Evolutionary conservation across 106 monocot species (phyloP), one percentile per base, ranked within the genome.

Genomic region (Dendrobium catenatum): DNA sequence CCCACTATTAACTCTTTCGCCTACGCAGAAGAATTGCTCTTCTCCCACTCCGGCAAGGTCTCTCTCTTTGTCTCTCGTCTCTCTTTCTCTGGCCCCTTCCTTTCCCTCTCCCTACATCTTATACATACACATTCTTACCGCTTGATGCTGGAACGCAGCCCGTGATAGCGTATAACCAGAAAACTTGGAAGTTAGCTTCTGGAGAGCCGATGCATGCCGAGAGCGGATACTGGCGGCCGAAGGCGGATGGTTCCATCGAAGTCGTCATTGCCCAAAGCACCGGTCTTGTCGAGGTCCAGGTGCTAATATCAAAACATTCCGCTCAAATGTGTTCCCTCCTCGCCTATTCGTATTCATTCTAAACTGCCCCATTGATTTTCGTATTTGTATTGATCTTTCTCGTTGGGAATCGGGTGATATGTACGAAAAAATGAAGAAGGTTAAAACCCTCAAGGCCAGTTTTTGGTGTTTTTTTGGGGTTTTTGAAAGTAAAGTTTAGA

Each of bases 121-220:
- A 31, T 27, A 72, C 33, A 9, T 37, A 31, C 22, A 68, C 2
- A 68, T 10, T 2, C 37, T 31, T 72, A 8, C 26, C 15, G 1
- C 37, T 33, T 37, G 16, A 0, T 16, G 66, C 15, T 74, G 58
- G 67, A 31, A 51, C 11, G 70, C 79, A 95, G 93, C 95, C 93
- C 15, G 95, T 93, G 81, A 95, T 95, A 68, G 84, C 91, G 5
- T 93, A 96, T 26, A 83, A 72, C 24, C 95, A 96, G 89, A 93
- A 88, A 89, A 96, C 95, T 9, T 96, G 95, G 95, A 93, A 91
- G 79, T 66, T 89, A 31, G 79, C 68, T 4, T 88, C 96, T 1
- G 93, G 91, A 3, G 93, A 93, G 80, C 91, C 96, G 7, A 93
- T 96, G 96, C 96, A 96, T 77, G 87, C 93, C 0, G 91, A 91